phyloP scores from a whole-genome alignment of 108 stramenopile species.

The Conticribra weissflogii region DNA sequence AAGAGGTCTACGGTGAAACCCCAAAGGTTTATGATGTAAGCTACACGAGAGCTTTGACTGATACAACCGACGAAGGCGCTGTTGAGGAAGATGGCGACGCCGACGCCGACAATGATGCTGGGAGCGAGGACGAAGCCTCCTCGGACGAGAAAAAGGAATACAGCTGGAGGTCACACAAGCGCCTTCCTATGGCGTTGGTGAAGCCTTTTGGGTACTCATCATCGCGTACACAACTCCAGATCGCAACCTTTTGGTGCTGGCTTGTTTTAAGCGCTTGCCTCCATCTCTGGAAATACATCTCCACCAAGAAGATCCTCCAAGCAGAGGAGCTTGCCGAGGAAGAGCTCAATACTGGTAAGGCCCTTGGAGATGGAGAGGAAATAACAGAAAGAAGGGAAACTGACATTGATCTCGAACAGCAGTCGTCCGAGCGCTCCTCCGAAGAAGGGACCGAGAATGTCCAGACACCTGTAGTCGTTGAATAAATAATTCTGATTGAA shows the following conservation, averaged over 20 bases:
- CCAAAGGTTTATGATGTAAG: conserved; percentile 57
- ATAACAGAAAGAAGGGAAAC: not conserved
- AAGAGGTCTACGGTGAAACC: conserved; percentile 65
- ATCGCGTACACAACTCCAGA: conserved; percentile 67
- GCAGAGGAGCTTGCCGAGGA: conserved; percentile 31
- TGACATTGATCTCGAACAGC: not conserved
- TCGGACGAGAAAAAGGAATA: conserved; percentile 7
- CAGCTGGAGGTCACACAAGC: conserved; percentile 57
- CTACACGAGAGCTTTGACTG: too few relatives aligned
- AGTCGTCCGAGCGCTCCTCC: not conserved
- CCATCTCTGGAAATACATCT: conserved; percentile 58
- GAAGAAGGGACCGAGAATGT: not conserved
- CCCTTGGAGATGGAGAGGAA: conserved; percentile 12
- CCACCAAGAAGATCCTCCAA: conserved; percentile 42
- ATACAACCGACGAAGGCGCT: too few relatives aligned
- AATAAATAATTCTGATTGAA: not conserved
- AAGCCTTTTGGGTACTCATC: conserved; percentile 85
- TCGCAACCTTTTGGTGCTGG: conserved; percentile 70
- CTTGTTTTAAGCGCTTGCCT: conserved; percentile 48
- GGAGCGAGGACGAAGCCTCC: too few relatives aligned
- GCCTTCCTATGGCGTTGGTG: conserved; percentile 74
- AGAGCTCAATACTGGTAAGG: conserved; percentile 16
- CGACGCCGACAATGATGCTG: too few relatives aligned
- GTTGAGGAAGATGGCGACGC: too few relatives aligned
- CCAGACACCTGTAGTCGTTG: not conserved